Conservation (phyloP, 2,329 filamentous ascomycete species). For the Chrysoporthe deuterocubensis region DNA sequence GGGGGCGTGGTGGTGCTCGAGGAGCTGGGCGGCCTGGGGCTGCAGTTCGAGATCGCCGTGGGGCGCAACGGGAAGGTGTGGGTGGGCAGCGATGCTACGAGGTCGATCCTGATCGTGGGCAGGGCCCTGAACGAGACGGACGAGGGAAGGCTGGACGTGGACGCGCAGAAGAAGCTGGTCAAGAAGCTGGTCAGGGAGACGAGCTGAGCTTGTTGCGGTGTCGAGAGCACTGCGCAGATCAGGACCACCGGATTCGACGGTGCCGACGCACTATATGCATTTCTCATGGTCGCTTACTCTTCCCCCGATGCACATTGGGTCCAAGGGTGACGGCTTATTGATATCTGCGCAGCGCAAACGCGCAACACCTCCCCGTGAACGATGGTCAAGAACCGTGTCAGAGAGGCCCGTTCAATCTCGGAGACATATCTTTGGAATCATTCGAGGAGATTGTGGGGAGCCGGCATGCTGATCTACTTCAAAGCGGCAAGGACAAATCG, state of each 20-base stretch:
- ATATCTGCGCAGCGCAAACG: not conserved
- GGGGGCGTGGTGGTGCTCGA: slow-evolving; percentile 76
- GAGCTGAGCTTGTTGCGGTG: slow-evolving; percentile 42
- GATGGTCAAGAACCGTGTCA: not conserved
- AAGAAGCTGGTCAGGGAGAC: slow-evolving; percentile 66
- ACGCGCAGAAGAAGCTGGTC: slow-evolving; percentile 73
- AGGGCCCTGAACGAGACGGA: slow-evolving; percentile 80
- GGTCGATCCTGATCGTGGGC: slow-evolving; percentile 77
- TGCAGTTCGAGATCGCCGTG: slow-evolving; percentile 91
- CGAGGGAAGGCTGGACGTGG: slow-evolving; percentile 63
- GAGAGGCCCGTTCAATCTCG: not conserved
- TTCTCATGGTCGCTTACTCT: not conserved
- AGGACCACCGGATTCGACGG: not conserved
- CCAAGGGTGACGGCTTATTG: not conserved
- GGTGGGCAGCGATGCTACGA: slow-evolving; percentile 79
- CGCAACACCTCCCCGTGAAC: not conserved
- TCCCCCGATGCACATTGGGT: not conserved
- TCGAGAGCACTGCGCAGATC: not conserved
- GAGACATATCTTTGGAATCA: not conserved
- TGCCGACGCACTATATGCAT: too few species aligned
- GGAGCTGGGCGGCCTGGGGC: slow-evolving; percentile 73
- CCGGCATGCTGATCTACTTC: not conserved
- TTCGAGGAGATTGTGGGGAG: not conserved
- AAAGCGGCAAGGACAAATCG: not conserved
- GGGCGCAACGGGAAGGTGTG: slow-evolving; percentile 92